These are phyloP conservation scores for Gnomoniopsis sp. DNA, from an alignment of 2,329 filamentous ascomycete genomes.

Conservation along the genomic window DNA sequence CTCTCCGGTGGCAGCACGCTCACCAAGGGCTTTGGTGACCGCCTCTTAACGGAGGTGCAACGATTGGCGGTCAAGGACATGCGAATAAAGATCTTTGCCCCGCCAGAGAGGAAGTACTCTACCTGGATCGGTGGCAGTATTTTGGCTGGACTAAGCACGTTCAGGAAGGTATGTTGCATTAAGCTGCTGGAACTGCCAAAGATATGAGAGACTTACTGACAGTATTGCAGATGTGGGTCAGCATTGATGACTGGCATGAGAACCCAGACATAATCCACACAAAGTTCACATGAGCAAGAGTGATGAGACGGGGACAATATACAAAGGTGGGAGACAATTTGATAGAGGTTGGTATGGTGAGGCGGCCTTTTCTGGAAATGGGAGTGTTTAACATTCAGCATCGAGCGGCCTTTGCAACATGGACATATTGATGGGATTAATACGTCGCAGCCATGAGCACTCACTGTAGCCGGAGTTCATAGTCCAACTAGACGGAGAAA, in stretches of 20 bases:
- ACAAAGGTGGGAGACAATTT: neutral
- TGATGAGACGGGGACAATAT: neutral
- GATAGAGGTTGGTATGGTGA: neutral
- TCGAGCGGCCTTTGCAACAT: neutral
- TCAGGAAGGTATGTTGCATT: conserved; percentile 76
- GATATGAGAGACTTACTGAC: neutral
- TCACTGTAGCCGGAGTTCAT: conserved; percentile 17
- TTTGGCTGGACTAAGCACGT: conserved; percentile 92
- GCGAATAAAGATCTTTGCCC: conserved; percentile 98
- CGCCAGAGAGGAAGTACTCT: conserved; percentile 95
- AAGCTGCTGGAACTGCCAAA: neutral
- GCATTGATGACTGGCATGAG: conserved; percentile 99
- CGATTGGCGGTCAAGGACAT: conserved; percentile 95
- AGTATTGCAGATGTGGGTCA: conserved; percentile 88
- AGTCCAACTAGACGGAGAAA: conserved; percentile 16
- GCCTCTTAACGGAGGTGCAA: conserved; percentile 88
- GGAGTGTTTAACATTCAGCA: conserved; percentile 1
- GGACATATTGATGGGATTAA: conserved; percentile 8
- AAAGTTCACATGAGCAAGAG: conserved; percentile 74
- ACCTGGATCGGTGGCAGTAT: conserved; percentile 99
- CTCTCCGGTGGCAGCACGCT: conserved; percentile 93
- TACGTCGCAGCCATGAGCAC: conserved; percentile 11
- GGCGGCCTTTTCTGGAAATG: conserved; percentile 7
- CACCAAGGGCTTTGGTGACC: conserved; percentile 94
- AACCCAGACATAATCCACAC: conserved; percentile 98